Base-by-base conservation (phyloP, 768 basidiomycete species). In the Thelephora aurantiotincta region DNA sequence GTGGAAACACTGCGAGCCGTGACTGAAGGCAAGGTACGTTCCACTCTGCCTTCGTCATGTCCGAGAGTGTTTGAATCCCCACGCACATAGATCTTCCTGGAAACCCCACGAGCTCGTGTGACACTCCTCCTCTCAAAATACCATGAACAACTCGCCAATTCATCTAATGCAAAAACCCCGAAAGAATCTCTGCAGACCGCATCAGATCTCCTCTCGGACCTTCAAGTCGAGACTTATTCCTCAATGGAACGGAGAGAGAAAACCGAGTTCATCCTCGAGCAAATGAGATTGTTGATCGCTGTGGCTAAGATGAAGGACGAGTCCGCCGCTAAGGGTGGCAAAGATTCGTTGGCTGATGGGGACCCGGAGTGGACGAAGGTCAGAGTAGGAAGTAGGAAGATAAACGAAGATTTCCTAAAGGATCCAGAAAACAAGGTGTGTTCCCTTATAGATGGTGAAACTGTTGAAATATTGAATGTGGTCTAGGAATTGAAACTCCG, bases 161-260 rank as follows among this genome's bases (percentile, higher is more conserved):
- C 69, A 1, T 58, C 72, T 38, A 67, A 72, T 19, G 60, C 72
- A 9, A 60, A 63, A 18, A 55, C 68, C 22, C 44, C 63, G 0
- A 85, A 83, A 54, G 83, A 87, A 55, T 77, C 81, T 36, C 66
- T 90, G 35, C 78, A 85, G 56, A 83, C 80, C 0, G 92, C 96
- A 5, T 92, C 89, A 0, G 96, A 98, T 53, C 68, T 98, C 23
- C 72, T 98, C 51, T 83, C 83, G 19, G 96, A 99, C 50, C 77
- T 99, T 2, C 93, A 97, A 68, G 93, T 99, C 35, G 96, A 99
- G 66, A 98, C 96, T 1, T 99, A 97, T 62, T 97, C 93, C 12
- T 91, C 89, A 5, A 98, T 99, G 96, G 90, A 97, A 53, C 80
- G 92, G 50, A 69, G 86, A 58, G 96, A 99, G 65, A 99, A 99